Conservation (phyloP, 345 rosid species). For the Gossypium herbaceum region DNA sequence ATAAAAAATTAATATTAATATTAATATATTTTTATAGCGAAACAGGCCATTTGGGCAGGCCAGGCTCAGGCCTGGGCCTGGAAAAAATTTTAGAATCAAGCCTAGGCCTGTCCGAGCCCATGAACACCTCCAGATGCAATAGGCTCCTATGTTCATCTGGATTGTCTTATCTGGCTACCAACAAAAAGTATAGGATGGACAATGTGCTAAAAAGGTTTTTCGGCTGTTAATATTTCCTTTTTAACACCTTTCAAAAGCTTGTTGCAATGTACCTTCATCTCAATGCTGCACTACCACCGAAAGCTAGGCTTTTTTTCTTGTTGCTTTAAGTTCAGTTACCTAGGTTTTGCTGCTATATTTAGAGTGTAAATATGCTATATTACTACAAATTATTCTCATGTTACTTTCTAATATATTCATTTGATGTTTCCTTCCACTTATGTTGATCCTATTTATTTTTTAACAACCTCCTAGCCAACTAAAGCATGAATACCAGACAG, state of each 20-base stretch:
- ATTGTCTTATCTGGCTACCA: background rate
- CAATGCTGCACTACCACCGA: background rate
- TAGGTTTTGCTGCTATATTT: background rate
- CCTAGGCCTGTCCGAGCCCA: too few relatives aligned
- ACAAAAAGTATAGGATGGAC: background rate
- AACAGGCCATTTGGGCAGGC: too few relatives aligned
- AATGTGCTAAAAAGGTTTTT: background rate
- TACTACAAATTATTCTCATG: background rate
- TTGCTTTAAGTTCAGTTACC: background rate
- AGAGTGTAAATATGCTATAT: background rate
- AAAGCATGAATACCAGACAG: background rate
- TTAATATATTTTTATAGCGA: too few relatives aligned
- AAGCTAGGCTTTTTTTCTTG: background rate
- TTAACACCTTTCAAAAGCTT: background rate
- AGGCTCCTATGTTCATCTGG: background rate
- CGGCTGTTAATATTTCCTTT: conserved; percentile 4
- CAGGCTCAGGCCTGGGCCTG: too few relatives aligned
- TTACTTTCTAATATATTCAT: background rate
- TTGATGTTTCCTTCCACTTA: background rate
- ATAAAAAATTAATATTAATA: too few relatives aligned
- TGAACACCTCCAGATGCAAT: background rate
- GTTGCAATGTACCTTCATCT: background rate
- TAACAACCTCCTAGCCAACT: background rate
- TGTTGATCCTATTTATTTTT: background rate
- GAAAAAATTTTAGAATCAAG: too few relatives aligned